phyloP scores from a whole-genome alignment of 768 basidiomycete species.

The Tephrocybe sp. region DNA sequence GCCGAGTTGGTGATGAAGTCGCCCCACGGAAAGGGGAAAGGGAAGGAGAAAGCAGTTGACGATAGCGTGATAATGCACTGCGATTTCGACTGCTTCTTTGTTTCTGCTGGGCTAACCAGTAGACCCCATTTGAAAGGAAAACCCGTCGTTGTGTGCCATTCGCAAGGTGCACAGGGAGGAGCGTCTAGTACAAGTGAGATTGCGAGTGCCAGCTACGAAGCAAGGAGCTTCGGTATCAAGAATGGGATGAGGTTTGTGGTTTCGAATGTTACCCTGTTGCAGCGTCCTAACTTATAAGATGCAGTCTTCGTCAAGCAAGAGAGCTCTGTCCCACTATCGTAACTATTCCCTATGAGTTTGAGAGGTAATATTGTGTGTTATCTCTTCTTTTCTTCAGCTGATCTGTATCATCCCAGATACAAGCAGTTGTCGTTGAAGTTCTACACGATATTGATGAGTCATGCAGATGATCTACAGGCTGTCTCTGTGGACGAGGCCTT shows the following conservation, averaged over 20 bases:
- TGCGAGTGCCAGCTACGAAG: constrained; percentile 93
- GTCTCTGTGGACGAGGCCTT: constrained; percentile 97
- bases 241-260: constrained; percentile 88
- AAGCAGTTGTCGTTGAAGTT: constrained; percentile 83
- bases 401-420: constrained; percentile 64
- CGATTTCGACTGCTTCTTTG: constrained; percentile 97
- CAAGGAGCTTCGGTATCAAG: constrained; percentile 81
- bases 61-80: constrained; percentile 85
- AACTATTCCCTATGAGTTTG: constrained; percentile 94
- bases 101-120: constrained; percentile 81
- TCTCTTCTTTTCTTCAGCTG: not conserved
- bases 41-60: constrained; percentile 54
- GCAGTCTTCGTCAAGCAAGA: constrained; percentile 70
- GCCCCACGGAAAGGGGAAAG: constrained; percentile 54
- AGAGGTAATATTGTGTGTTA: constrained; percentile 46
- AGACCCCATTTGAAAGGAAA: constrained; percentile 84
- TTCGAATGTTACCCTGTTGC: not conserved
- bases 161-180: constrained; percentile 74
- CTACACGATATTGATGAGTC: constrained; percentile 88
- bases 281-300: not conserved
- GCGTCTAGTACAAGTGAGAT: constrained; percentile 89
- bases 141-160: constrained; percentile 95
- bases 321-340: constrained; percentile 69
- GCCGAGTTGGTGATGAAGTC: constrained; percentile 50
- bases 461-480: constrained; percentile 90